These are phyloP conservation scores for Novymonas esmeraldas DNA, from an alignment of 208 protist genomes.

Conservation along the genomic window DNA sequence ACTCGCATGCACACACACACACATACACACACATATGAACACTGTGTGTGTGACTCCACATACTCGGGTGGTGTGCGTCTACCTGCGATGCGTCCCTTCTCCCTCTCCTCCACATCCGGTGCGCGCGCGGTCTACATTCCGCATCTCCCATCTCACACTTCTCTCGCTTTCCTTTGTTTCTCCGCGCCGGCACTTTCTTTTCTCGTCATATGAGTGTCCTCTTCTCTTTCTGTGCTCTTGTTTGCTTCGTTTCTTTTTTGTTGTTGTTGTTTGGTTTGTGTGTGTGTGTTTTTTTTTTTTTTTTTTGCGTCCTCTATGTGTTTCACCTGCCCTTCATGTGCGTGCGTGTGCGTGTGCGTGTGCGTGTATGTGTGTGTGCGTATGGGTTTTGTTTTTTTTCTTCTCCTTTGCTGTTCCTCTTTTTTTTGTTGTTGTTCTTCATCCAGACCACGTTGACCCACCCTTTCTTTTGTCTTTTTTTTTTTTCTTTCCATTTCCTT, in stretches of 20 bases:
- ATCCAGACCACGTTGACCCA: no score
- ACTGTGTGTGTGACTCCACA: neutral
- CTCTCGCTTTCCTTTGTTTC: no score
- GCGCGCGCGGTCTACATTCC: no score
- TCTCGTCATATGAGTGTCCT: no score
- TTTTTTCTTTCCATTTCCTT: neutral
- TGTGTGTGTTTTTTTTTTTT: neutral
- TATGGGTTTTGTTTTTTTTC: neutral
- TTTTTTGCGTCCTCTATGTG: no score
- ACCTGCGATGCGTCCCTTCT: no score
- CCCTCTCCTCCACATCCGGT: no score
- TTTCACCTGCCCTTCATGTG: no score
- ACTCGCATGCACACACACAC: neutral
- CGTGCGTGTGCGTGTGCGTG: no score
- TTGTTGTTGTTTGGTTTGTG: neutral
- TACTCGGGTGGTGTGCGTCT: no score
- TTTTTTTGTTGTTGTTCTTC: neutral
- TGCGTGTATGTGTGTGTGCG: neutral
- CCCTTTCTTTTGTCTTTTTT: neutral
- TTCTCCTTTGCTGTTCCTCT: neutral
- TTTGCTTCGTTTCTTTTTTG: neutral
- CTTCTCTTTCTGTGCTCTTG: neutral
- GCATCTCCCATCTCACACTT: neutral
- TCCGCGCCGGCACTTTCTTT: no score
- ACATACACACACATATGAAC: neutral